These are phyloP conservation scores for Penicillium sclerotigenum DNA, from an alignment of 2,329 filamentous ascomycete genomes.

Conservation along the genomic window DNA sequence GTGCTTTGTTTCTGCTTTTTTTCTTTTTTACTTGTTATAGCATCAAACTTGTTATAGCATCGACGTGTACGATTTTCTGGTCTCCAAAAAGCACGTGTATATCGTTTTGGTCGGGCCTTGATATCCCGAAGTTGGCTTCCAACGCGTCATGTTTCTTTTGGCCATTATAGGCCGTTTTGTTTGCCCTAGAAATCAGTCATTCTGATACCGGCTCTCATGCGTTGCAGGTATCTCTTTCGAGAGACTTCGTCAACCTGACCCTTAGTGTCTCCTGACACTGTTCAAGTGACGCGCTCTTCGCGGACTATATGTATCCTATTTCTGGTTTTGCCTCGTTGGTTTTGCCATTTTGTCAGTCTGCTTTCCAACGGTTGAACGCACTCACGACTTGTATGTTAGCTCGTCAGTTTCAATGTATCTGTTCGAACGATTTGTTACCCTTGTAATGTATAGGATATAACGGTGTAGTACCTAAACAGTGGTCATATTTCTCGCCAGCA, in stretches of 20 bases:
- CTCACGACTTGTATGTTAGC: slow-evolving; percentile 26
- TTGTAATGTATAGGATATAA: not conserved
- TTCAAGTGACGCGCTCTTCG: not conserved
- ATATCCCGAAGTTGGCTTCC: not conserved
- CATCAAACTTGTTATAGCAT: slow-evolving; percentile 10
- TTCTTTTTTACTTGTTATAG: slow-evolving; percentile 8
- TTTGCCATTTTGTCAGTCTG: slow-evolving; percentile 3
- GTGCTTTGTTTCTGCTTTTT: slow-evolving; percentile 13
- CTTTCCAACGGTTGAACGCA: slow-evolving; percentile 15
- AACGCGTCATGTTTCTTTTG: not conserved
- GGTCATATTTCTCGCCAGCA: not conserved
- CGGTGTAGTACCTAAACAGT: not conserved
- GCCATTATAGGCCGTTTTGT: not conserved
- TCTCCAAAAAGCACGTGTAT: slow-evolving; percentile 4
- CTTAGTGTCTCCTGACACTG: not conserved
- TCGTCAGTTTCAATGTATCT: slow-evolving; percentile 8
- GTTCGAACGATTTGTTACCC: not conserved
- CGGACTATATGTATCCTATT: slow-evolving; percentile 4
- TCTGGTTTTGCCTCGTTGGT: slow-evolving; percentile 47
- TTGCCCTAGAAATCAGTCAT: not conserved
- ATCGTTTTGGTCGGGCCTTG: slow-evolving; percentile 55
- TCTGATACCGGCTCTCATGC: not conserved
- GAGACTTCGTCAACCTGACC: not conserved
- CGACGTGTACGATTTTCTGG: slow-evolving; percentile 13
- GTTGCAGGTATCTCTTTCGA: not conserved